These are phyloP conservation scores for Suillus luteus DNA, from an alignment of 768 basidiomycete species.

Conservation along the genomic window DNA sequence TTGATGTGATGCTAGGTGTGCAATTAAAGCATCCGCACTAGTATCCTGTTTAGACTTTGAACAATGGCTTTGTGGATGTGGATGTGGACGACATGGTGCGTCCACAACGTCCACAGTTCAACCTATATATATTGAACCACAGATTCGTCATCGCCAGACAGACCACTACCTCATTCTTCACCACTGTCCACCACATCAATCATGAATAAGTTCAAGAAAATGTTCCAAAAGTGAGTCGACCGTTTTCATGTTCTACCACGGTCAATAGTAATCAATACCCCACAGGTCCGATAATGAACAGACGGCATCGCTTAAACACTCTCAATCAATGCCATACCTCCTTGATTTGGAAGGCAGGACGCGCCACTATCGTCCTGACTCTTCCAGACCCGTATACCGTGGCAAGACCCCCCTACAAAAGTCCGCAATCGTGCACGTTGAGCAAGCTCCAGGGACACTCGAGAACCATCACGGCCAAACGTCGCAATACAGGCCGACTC, in stretches of 20 bases:
- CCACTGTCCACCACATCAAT: not conserved
- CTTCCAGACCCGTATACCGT: constrained; percentile 13
- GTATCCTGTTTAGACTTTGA: not conserved
- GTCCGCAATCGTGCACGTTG: constrained; percentile 12
- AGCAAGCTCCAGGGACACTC: constrained; percentile 10
- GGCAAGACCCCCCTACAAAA: constrained; percentile 17
- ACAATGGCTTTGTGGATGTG: not conserved
- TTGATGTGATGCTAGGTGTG: not conserved
- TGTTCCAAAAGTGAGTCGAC: constrained; percentile 14
- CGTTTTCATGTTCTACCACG: not conserved
- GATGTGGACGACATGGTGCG: not conserved
- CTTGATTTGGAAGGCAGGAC: constrained; percentile 7
- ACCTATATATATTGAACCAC: not conserved
- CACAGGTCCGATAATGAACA: constrained; percentile 9
- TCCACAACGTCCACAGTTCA: not conserved
- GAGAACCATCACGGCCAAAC: constrained; percentile 1
- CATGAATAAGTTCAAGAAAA: not conserved
- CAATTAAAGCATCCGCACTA: not conserved
- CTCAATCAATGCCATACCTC: constrained; percentile 17
- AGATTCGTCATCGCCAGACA: not conserved
- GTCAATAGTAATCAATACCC: not conserved
- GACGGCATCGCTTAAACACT: constrained; percentile 14
- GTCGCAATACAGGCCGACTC: not conserved
- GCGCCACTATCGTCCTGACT: not conserved
- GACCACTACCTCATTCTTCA: not conserved